Percentiles rank a stretch among this genome's conserved stretches.
These are phyloP conservation scores for Cordyceps tenuipes DNA, from an alignment of 2,329 filamentous ascomycete species.

Conservation along the genomic window DNA sequence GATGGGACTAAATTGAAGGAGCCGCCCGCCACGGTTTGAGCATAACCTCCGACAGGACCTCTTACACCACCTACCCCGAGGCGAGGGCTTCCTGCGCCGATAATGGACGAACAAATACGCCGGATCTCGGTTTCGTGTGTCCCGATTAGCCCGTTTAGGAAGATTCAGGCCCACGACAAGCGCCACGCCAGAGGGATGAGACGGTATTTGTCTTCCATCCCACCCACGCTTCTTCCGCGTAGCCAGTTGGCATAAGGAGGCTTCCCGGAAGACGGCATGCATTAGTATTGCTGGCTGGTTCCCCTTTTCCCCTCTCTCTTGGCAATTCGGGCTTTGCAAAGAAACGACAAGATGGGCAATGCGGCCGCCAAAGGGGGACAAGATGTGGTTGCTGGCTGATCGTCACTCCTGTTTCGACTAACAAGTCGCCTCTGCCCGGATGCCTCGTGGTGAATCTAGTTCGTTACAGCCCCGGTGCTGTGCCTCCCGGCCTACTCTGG, in stretches of 20 bases:
- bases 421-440: not conserved
- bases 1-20: conserved; percentile 5
- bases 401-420: conserved; percentile 11
- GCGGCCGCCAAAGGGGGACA: conserved; percentile 2
- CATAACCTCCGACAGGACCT: conserved; percentile 1
- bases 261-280: not conserved
- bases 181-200: conserved; percentile 1
- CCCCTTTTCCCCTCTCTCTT: not conserved
- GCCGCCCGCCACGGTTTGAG: not conserved
- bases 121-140: conserved; percentile 3
- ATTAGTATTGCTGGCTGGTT: not conserved
- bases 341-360: not conserved
- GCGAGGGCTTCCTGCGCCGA: not conserved
- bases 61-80: conserved; percentile 2
- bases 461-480: conserved; percentile 2
- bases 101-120: not conserved
- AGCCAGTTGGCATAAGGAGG: not conserved
- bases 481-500: not conserved
- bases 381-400: conserved; percentile 1
- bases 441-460: not conserved
- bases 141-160: conserved; percentile 1
- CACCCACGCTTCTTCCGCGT: not conserved
- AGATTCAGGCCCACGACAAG: not conserved
- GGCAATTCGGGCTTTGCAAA: not conserved
- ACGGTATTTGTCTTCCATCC: not conserved